Conservation (phyloP, 2,329 filamentous ascomycete genomes). For the Scedosporium boydii region DNA sequence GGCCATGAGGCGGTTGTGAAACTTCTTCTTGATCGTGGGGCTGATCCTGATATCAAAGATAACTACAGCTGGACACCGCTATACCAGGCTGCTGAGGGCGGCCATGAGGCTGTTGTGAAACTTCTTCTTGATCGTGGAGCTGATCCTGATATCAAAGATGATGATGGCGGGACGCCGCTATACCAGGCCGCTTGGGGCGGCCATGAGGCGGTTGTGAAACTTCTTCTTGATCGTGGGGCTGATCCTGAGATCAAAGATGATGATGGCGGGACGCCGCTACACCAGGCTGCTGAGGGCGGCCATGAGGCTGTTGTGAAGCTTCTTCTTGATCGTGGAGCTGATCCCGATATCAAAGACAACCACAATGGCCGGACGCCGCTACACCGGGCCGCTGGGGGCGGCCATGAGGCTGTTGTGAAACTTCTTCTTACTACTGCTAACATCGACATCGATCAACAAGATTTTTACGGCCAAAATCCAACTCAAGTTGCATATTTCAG, state of each 20-base stretch:
- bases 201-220: no score
- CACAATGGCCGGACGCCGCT: not conserved
- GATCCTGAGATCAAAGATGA: no score
- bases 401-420: not conserved
- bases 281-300: not conserved
- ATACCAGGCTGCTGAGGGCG: not conserved
- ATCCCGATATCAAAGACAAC: no score
- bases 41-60: not conserved
- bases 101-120: not conserved
- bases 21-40: not conserved
- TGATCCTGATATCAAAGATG: no score
- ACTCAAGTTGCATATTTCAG: no score
- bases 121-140: no score
- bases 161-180: no score
- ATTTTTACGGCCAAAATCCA: not conserved
- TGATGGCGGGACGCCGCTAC: no score
- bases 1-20: not conserved
- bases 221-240: no score
- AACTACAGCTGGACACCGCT: not conserved
- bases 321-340: not conserved
- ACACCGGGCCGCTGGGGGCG: no score
- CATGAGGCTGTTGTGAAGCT: not conserved
- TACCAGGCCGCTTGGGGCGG: no score
- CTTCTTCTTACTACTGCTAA: not conserved
- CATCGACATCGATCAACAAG: not conserved